Evolutionary conservation across 371 early-diverging fungal genomes (phyloP), one percentile per base, ranked within the genome.

Genomic region (Mucor irregularis): DNA sequence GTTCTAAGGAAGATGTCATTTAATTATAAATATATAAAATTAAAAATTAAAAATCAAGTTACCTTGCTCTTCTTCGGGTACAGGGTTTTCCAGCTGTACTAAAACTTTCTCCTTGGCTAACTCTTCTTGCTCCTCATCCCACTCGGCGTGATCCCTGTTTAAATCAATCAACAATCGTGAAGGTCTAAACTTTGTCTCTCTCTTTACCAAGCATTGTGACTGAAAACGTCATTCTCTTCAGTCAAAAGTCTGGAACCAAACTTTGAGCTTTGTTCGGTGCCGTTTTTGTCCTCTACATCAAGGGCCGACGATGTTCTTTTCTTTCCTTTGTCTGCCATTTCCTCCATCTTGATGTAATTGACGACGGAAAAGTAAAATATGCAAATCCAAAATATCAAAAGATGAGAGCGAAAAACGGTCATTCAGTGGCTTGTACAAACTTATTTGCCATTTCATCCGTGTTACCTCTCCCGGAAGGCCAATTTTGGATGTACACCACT

Each of bases 131-230:
- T 88, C 90, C 30, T 82, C 83, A 50, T 81, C 85, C 91, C 89
- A 91, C 34, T 86, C 84, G 7, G 84, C 91, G 62, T 92, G 89
- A 68, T 94, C 94, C 90, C 90, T 86, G 26, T 25, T 39, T 17
- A 16, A 6, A 11, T 11, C 25, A 1, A 42, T 22, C 11, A 11
- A 24, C 1, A 14, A 14, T 10, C 9, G n/a, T 34, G n/a, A 4
- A 6, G 35, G 35, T 13, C 24, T 42, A 11, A 3, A 16, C 10
- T 25, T 42, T 42, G 2, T 42, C 25, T 24, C 2, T 7, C 24
- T 6, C 21, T 53, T 39, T 80, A 87, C 93, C 93, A 93, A 14
- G 92, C 92, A 58, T 91, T 93, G 37, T 86, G 84, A 16, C 79
- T 77, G 64, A 86, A 91, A 1, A 91, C 90, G 8, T 81, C 71